Conservation (phyloP, 1,139 yeast species). For the Debaryomyces singareniensis region DNA sequence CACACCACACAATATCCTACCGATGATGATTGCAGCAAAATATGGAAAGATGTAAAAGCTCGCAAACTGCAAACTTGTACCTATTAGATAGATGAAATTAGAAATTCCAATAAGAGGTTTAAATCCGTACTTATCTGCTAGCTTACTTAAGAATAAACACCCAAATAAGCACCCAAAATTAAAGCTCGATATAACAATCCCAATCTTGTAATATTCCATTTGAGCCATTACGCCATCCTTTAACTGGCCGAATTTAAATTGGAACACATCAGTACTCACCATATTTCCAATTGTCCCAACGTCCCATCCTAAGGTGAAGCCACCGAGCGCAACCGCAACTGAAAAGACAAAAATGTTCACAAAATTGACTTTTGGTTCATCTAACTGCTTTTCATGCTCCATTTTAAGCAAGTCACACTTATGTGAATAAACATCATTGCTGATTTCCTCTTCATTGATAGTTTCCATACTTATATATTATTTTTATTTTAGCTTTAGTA, state of each 20-base stretch:
- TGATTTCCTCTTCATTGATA: too few relatives aligned
- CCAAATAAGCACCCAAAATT: conserved; percentile 25
- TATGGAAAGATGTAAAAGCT: conserved; percentile 3
- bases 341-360: conserved; percentile 4
- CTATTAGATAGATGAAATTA: conserved; percentile 10
- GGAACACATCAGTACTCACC: conserved; percentile 10
- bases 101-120: conserved; percentile 7
- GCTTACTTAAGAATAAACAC: conserved; percentile 13
- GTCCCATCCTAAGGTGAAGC: conserved; percentile 30
- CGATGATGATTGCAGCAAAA: conserved; percentile 12
- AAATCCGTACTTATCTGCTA: conserved; percentile 5
- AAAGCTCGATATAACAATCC: conserved; percentile 20
- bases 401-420: too few relatives aligned
- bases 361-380: too few relatives aligned
- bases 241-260: conserved; percentile 1
- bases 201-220: conserved; percentile 9
- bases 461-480: too few relatives aligned
- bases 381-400: too few relatives aligned
- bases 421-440: too few relatives aligned
- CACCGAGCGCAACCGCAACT: conserved; percentile 10
- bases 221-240: neutral
- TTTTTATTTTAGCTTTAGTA: too few relatives aligned
- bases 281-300: conserved; percentile 25
- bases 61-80: conserved; percentile 12
- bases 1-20: conserved; percentile 19